Base-by-base conservation (phyloP, 192 early-diverging fungal genomes). In the Backusella psychrophila region DNA sequence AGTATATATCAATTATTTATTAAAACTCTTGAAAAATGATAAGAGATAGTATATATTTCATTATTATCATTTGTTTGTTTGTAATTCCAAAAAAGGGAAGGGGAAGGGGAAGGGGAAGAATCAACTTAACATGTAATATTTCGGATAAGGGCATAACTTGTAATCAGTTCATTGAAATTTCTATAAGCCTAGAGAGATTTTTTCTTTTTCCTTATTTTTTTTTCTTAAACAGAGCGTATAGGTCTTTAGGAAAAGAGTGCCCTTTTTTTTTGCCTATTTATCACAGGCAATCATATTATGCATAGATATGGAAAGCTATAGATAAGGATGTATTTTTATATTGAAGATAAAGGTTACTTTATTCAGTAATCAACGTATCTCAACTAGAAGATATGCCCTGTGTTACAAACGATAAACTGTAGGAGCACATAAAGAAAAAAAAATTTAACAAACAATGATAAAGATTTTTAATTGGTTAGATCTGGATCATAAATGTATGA, bases 331-430 rank as follows among this genome's bases (percentile, higher is more conserved):
- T 26, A 70, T 41, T 36, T 39, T 41, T 70, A 41, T 21, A 36
- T 42, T 42, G 69, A 17, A 41, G 69, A 70, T 41, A 70, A 36
- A 42, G 36, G 11, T 17, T 70, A n/a, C 36, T 39, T 36, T 70
- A 42, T 70, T 70, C 69, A 41, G 36, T 41, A 23, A 70, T 1
- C 69, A 70, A 70, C 35, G 15, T 39, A 70, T 70, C 35, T 19
- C 15, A 70, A 70, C 34, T 35, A 70, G 11, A 23, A 36, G 11
- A 41, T n/a, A n/a, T 70, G 21, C 0, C 8, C 69, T 26, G 69
- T 41, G 36, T 26, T 41, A 39, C 36, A 21, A 38, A 36, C 23
- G 41, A 70, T 70, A 63, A 59, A 73, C 21, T 49, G 63, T 69
- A 33, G 39, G 26, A 21, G 5, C 33, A 7, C 1, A n/a, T 46